These are phyloP conservation scores for Psidium guajava DNA, from an alignment of 345 rosid genomes.

Conservation along the genomic window DNA sequence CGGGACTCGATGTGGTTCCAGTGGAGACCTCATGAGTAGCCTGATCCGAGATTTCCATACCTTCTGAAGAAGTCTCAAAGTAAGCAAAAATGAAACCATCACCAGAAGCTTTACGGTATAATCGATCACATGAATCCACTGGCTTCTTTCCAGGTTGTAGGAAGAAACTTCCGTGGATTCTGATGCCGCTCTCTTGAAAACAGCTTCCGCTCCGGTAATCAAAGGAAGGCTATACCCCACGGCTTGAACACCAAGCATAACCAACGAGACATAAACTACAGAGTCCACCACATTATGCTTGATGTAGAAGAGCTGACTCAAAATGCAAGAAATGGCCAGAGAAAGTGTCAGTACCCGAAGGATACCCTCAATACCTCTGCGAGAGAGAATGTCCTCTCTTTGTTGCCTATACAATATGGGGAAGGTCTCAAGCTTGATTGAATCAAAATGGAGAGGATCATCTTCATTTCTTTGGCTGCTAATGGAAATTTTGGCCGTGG, in stretches of 20 bases:
- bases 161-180: slow-evolving; percentile 32
- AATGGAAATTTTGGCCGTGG: slow-evolving; percentile 59
- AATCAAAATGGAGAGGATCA: slow-evolving; percentile 57
- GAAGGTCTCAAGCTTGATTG: slow-evolving; percentile 44
- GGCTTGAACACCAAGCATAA: slow-evolving; percentile 84
- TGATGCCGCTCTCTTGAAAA: slow-evolving; percentile 46
- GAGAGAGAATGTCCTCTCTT: slow-evolving; percentile 77
- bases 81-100: slow-evolving; percentile 53
- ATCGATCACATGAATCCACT: slow-evolving; percentile 60
- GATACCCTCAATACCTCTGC: slow-evolving; percentile 65
- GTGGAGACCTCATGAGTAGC: slow-evolving; percentile 32
- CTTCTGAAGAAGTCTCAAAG: slow-evolving; percentile 72
- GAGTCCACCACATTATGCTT: slow-evolving; percentile 22
- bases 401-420: slow-evolving; percentile 67
- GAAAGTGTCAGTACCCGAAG: slow-evolving; percentile 62
- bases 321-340: slow-evolving; percentile 55
- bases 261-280: slow-evolving; percentile 59
- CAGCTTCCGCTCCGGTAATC: slow-evolving; percentile 78
- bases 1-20: slow-evolving; percentile 50
- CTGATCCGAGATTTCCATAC: slow-evolving; percentile 76
- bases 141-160: slow-evolving; percentile 45
- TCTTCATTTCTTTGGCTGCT: slow-evolving; percentile 58
- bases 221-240: slow-evolving; percentile 71
- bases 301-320: slow-evolving; percentile 53
- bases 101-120: slow-evolving; percentile 72